These are phyloP conservation scores for Pichia gijzeniarum DNA, from an alignment of 805 yeast species.

Conservation along the genomic window DNA sequence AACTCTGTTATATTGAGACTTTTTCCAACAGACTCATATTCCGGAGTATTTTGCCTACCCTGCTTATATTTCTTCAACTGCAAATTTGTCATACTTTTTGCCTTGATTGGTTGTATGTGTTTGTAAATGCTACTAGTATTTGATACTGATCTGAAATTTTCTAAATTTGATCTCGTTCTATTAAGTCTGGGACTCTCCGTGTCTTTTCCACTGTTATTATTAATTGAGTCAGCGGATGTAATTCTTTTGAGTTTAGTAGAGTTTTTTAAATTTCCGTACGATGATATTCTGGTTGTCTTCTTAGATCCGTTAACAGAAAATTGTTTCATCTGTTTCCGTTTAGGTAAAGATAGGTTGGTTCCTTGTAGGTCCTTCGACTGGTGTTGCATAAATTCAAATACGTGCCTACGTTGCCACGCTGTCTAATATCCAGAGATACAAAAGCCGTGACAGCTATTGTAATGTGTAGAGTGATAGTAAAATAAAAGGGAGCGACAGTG, in stretches of 20 bases:
- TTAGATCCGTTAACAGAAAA: slow-evolving; percentile 29
- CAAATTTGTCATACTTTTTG: slow-evolving; percentile 26
- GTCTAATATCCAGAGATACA: too few species aligned
- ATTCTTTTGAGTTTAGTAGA: slow-evolving; percentile 29
- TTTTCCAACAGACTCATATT: too few species aligned
- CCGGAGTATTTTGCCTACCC: not conserved
- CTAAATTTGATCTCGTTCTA: slow-evolving; percentile 23
- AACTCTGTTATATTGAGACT: not conserved
- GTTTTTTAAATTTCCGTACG: slow-evolving; percentile 28
- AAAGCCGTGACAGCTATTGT: too few species aligned
- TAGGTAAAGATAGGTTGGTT: not conserved
- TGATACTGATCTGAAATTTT: not conserved
- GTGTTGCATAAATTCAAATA: not conserved
- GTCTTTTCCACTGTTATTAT: slow-evolving; percentile 6
- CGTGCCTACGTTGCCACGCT: too few species aligned
- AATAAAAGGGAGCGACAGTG: not conserved
- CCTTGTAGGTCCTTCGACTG: not conserved
- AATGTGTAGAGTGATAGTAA: too few species aligned
- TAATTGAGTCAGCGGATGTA: slow-evolving; percentile 23
- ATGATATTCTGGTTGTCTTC: slow-evolving; percentile 25
- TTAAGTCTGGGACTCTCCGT: slow-evolving; percentile 20
- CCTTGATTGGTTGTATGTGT: slow-evolving; percentile 12
- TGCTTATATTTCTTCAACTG: slow-evolving; percentile 14
- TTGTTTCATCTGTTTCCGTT: slow-evolving; percentile 27
- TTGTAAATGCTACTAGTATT: not conserved